Evolutionary conservation across 257 asterid genomes (phyloP), one percentile per base, ranked within the genome.

Genomic region (Jacaranda copaia): DNA sequence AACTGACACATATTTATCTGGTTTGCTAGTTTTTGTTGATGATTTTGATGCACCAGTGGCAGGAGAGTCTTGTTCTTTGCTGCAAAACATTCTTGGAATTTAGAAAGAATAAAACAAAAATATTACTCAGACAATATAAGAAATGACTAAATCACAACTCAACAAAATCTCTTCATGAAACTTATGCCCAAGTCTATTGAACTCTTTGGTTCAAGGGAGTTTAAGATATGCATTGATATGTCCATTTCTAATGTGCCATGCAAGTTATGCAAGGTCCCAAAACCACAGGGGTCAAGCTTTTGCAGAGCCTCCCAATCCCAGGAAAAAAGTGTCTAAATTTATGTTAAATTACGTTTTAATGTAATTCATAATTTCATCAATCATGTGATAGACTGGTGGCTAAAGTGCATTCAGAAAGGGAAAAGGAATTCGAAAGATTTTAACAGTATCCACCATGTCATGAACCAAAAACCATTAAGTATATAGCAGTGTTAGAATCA

Each of bases 51-150:
- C 83, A 83, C 70, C 81, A 74, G 79, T 49, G 4, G 77, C 84
- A 70, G 78, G 70, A 79, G 87, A 67, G 32, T 75, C 92, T 77
- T 82, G 93, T 74, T 75, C 77, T 82, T 79, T 91, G 88, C 96
- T 93, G 93, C 81, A 73, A 69, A 73, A 75, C 57, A 77, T 84
- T 72, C 53, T 70, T 69, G 57, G 69, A 55, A 35, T 82, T 85
- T 81, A 85, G 71, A 78, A 66, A 75, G 66, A 63, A 72, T 84
- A 75, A 66, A 56, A 59, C 67, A 39, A 32, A 72, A 36, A 78
- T 35, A 14, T 7, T 40, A 43, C 32, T 45, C 75, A 15, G 32
- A 52, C 32, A 72, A 59, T 55, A 45, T 8, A 7, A 20, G 12
- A 60, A 70, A 76, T 75, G 40, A 59, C 53, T 39, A 52, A 55